Conservation (phyloP, 306 rosid genomes). For the Castanopsis chinensis region DNA sequence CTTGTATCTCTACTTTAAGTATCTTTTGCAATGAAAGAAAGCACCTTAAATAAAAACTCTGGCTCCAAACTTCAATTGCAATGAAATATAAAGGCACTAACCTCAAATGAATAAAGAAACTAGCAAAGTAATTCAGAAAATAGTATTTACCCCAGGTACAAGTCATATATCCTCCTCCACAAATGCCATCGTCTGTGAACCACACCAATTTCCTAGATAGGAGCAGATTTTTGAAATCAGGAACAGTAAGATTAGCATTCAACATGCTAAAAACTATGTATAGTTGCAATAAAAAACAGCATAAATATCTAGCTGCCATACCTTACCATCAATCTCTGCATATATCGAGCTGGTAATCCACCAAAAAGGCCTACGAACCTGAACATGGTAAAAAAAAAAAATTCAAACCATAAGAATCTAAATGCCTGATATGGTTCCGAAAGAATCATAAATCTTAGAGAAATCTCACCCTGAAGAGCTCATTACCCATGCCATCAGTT, state of each 20-base stretch:
- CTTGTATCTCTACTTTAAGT: not conserved
- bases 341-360: constrained; percentile 97
- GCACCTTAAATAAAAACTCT: not conserved
- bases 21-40: not conserved
- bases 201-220: constrained; percentile 84
- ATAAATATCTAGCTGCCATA: constrained; percentile 34
- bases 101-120: not conserved
- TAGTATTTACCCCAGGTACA: constrained; percentile 83
- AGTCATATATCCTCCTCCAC: constrained; percentile 93
- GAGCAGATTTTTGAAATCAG: constrained; percentile 15
- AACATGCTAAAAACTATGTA: constrained; percentile 3
- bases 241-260: constrained; percentile 32
- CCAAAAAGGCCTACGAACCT: constrained; percentile 99
- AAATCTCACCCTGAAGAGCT: constrained; percentile 80
- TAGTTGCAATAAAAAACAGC: constrained; percentile 7
- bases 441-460: not conserved
- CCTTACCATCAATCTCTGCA: constrained; percentile 93
- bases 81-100: not conserved
- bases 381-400: constrained; percentile 21
- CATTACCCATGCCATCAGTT: constrained; percentile 78
- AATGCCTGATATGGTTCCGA: not conserved
- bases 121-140: constrained; percentile 3
- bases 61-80: not conserved
- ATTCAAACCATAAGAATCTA: constrained; percentile 2
- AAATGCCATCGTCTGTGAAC: constrained; percentile 98